Evolutionary conservation across 106 monocot species (phyloP).

Genomic region (Apostasia ramifera): DNA sequence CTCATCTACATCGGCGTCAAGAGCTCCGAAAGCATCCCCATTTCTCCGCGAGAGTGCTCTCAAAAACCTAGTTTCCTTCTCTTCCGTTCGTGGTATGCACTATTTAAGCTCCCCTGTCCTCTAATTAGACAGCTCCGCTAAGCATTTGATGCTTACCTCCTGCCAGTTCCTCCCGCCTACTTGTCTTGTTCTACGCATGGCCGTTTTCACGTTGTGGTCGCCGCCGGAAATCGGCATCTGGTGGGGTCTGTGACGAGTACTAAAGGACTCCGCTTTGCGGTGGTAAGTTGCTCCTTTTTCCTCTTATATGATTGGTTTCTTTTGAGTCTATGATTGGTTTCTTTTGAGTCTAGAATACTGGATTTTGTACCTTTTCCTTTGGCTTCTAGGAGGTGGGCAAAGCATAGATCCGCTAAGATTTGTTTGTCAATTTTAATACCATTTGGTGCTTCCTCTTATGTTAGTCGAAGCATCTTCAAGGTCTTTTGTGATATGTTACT

Average conservation of each 20-base stretch:
- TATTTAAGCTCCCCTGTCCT: neutral
- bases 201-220: neutral
- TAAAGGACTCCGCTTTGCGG: constrained; percentile 21
- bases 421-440: neutral
- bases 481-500: constrained; percentile 3
- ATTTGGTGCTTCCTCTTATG: neutral
- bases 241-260: constrained; percentile 21
- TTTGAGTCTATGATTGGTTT: neutral
- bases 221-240: constrained; percentile 14
- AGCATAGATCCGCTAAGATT: neutral
- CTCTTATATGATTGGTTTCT: neutral
- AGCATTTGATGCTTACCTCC: neutral
- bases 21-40: neutral
- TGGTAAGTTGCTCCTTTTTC: constrained; percentile 10
- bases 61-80: constrained; percentile 12
- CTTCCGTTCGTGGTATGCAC: constrained; percentile 11
- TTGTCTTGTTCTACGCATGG: constrained; percentile 5
- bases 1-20: neutral
- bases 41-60: neutral
- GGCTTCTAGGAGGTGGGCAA: neutral
- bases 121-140: neutral
- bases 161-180: constrained; percentile 11
- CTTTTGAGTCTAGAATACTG: neutral
- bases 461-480: neutral
- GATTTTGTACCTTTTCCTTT: neutral